Conservation (phyloP, 1,284 basidiomycete species). For the Heterobasidion irregulare region DNA sequence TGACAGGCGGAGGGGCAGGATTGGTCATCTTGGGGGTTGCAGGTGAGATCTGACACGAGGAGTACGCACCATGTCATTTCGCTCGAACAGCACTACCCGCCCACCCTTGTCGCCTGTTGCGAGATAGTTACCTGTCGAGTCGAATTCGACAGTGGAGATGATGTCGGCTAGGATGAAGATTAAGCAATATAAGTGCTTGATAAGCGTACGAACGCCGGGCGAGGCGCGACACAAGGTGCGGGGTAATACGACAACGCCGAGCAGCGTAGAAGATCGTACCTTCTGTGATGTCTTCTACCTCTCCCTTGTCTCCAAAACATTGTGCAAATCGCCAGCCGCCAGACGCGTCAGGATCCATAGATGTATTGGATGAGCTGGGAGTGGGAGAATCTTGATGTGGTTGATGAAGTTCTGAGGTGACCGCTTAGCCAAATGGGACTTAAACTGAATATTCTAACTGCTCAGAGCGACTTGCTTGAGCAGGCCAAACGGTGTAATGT, state of each 20-base stretch:
- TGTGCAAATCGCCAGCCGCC: slow-evolving; percentile 98
- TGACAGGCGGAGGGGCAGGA: not conserved
- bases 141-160: slow-evolving; percentile 99
- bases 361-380: slow-evolving; percentile 13
- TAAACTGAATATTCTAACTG: not conserved
- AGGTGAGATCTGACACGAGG: slow-evolving; percentile 5
- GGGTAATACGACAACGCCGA: not conserved
- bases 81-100: slow-evolving; percentile 96
- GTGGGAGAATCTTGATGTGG: slow-evolving; percentile 2
- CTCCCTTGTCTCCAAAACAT: slow-evolving; percentile 98
- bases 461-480: not conserved
- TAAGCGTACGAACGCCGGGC: slow-evolving; percentile 8
- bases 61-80: slow-evolving; percentile 86
- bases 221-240: not conserved
- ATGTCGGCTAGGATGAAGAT: slow-evolving; percentile 71
- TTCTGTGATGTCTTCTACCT: slow-evolving; percentile 99
- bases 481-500: not conserved
- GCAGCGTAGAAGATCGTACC: slow-evolving; percentile 39
- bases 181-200: slow-evolving; percentile 11
- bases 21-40: slow-evolving; percentile 1
- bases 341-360: slow-evolving; percentile 76
- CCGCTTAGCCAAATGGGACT: not conserved
- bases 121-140: slow-evolving; percentile 98
- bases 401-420: not conserved
- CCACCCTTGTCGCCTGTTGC: slow-evolving; percentile 99